Percentiles rank a stretch among this genome's conserved stretches.
Conservation (phyloP, 2,329 filamentous ascomycete genomes). For the Fusarium multiceps region DNA sequence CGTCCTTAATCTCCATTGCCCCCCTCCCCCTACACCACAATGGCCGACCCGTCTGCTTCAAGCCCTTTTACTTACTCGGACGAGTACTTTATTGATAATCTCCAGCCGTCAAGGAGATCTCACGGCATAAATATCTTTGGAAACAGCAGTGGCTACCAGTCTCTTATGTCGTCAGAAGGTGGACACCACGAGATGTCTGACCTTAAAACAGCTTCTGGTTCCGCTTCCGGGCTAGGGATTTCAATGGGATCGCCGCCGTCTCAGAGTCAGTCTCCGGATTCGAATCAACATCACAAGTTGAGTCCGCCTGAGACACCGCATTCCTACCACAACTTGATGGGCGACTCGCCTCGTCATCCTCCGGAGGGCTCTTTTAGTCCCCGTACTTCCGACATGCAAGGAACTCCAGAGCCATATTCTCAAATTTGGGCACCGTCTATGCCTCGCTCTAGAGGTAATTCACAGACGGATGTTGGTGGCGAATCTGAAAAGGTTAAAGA, state of each 20-base stretch:
- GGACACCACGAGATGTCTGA: slow-evolving; percentile 37
- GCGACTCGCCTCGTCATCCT: slow-evolving; percentile 13
- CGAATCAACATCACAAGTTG: slow-evolving; percentile 15
- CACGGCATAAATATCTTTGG: slow-evolving; percentile 37
- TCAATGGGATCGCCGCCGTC: slow-evolving; percentile 17
- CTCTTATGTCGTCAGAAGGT: slow-evolving; percentile 32
- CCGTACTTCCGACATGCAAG: slow-evolving; percentile 2
- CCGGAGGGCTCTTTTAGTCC: slow-evolving; percentile 29
- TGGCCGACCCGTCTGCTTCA: slow-evolving; percentile 30
- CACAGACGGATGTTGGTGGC: neutral
- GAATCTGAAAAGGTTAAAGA: slow-evolving; percentile 6
- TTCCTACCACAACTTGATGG: slow-evolving; percentile 36
- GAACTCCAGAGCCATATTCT: slow-evolving; percentile 33
- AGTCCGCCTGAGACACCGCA: slow-evolving; percentile 40
- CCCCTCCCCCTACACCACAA: slow-evolving; percentile 1
- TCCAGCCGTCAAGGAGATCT: slow-evolving; percentile 18
- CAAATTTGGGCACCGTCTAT: slow-evolving; percentile 41
- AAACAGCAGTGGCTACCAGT: slow-evolving; percentile 37
- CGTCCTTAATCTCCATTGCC: neutral
- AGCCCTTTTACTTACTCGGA: slow-evolving; percentile 20
- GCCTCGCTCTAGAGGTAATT: slow-evolving; percentile 22
- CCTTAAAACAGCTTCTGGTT: slow-evolving; percentile 18
- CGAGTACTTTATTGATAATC: slow-evolving; percentile 2
- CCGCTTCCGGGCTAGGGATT: slow-evolving; percentile 35
- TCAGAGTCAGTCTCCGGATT: slow-evolving; percentile 18